Conservation (phyloP, 1,284 basidiomycete genomes). For the Albatrellus sp. region DNA sequence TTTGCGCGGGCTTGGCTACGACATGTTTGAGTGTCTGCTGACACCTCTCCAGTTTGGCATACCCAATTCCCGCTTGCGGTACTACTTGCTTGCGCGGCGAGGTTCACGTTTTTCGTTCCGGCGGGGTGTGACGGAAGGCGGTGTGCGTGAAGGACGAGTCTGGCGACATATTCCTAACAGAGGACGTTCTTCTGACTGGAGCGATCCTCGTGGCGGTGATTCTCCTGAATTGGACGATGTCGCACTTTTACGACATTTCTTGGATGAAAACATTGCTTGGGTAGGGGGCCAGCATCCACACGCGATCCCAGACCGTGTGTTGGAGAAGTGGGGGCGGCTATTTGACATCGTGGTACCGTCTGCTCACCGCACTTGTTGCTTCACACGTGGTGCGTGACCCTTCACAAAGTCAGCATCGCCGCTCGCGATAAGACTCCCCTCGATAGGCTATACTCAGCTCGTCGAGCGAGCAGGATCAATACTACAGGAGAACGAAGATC, state of each 20-base stretch:
- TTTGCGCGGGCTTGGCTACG: conserved; percentile 41
- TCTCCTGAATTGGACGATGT: conserved; percentile 14
- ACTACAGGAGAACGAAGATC: conserved; percentile 50
- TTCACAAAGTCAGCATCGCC: background rate
- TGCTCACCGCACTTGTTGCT: conserved; percentile 56
- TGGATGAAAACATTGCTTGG: conserved; percentile 27
- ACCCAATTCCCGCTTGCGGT: conserved; percentile 67
- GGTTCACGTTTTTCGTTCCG: conserved; percentile 16
- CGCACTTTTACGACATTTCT: conserved; percentile 22
- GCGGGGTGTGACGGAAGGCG: background rate
- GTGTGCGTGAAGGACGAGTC: conserved; percentile 13
- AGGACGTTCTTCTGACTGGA: conserved; percentile 22
- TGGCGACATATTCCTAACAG: conserved; percentile 42
- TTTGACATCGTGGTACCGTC: conserved; percentile 67
- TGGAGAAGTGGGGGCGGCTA: conserved; percentile 61
- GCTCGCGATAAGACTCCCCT: background rate
- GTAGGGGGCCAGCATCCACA: conserved; percentile 15
- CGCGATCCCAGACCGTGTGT: conserved; percentile 45
- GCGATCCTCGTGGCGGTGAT: conserved; percentile 19
- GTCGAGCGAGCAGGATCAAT: conserved; percentile 68
- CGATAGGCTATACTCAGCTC: conserved; percentile 56
- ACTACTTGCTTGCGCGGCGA: conserved; percentile 61
- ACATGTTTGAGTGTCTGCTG: conserved; percentile 46
- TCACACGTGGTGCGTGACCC: conserved; percentile 47
- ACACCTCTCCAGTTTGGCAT: conserved; percentile 67